Evolutionary conservation across 1,284 basidiomycete genomes (phyloP).

Genomic region (Fomitopsis palustris): DNA sequence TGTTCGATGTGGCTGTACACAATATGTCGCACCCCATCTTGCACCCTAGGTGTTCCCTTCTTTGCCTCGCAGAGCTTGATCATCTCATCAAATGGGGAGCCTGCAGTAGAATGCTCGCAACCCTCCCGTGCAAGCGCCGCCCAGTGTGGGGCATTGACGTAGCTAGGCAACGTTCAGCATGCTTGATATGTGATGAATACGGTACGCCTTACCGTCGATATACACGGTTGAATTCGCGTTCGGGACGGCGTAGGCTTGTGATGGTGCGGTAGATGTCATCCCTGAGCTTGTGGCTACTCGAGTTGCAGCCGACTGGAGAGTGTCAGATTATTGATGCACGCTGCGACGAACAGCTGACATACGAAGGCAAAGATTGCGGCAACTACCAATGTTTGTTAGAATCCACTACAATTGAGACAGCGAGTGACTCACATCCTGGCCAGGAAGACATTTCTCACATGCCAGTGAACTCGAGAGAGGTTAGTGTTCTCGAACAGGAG

Average conservation of each 20-base stretch:
- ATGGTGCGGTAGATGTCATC: conserved; percentile 12
- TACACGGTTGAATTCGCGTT: conserved; percentile 13
- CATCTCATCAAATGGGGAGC: conserved; percentile 35
- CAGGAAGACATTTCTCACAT: conserved; percentile 32
- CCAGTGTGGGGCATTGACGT: conserved; percentile 27
- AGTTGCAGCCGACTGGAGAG: conserved; percentile 38
- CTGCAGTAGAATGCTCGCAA: conserved; percentile 18
- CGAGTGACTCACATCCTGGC: conserved; percentile 35
- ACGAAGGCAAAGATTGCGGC: conserved; percentile 35
- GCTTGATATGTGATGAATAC: not conserved
- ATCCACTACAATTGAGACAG: too few relatives aligned
- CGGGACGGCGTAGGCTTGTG: conserved; percentile 21
- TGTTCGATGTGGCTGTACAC: conserved; percentile 28
- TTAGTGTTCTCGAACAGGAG: conserved; percentile 27
- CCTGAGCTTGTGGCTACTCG: not conserved
- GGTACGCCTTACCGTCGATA: conserved; percentile 8
- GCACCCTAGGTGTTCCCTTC: conserved; percentile 8
- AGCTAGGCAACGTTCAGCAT: conserved; percentile 10
- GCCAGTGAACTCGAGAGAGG: conserved; percentile 12
- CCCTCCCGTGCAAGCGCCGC: conserved; percentile 25
- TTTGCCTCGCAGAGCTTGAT: conserved; percentile 27
- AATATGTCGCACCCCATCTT: conserved; percentile 28
- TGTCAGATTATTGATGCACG: not conserved
- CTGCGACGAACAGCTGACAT: conserved; percentile 11
- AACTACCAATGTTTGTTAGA: too few relatives aligned